phyloP scores from a whole-genome alignment of 208 protist species.

The Sergeia podlipaevii region DNA sequence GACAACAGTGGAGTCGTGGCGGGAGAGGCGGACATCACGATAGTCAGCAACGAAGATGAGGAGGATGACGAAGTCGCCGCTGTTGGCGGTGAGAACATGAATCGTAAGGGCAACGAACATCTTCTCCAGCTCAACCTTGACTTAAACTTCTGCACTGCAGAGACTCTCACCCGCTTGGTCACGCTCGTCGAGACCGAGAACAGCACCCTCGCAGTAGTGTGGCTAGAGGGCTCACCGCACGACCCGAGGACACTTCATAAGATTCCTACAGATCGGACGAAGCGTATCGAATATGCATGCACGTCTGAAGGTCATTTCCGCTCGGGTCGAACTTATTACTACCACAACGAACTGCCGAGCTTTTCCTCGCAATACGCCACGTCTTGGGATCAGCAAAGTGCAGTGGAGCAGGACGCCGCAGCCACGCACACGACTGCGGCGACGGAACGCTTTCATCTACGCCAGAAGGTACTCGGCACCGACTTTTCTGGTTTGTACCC shows the following conservation, averaged over 20 bases:
- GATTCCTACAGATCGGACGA: conserved; percentile 9
- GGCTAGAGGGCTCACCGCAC: conserved; percentile 31
- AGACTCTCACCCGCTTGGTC: conserved; percentile 18
- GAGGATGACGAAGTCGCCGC: neutral
- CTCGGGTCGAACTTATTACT: conserved; percentile 1
- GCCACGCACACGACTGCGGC: neutral
- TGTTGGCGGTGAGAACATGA: too few species aligned
- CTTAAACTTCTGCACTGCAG: conserved; percentile 35
- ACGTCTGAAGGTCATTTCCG: conserved; percentile 13
- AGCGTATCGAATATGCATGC: conserved; percentile 13
- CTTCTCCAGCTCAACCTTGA: conserved; percentile 42
- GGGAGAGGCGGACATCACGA: neutral
- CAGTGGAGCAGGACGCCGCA: conserved; percentile 11
- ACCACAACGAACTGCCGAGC: too few species aligned
- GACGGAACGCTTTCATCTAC: conserved; percentile 18
- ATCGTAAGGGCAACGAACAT: conserved; percentile 29
- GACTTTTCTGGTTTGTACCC: conserved; percentile 32
- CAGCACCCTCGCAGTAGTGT: conserved; percentile 27
- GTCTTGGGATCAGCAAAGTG: neutral
- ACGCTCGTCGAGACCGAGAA: conserved; percentile 13
- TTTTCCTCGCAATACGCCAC: neutral
- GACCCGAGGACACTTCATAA: conserved; percentile 23
- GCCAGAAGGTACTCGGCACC: conserved; percentile 12
- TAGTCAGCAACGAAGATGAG: neutral
- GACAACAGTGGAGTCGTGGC: neutral